phyloP scores from a whole-genome alignment of 495 filamentous ascomycete genomes.

The Staphylotrichum longicolle region DNA sequence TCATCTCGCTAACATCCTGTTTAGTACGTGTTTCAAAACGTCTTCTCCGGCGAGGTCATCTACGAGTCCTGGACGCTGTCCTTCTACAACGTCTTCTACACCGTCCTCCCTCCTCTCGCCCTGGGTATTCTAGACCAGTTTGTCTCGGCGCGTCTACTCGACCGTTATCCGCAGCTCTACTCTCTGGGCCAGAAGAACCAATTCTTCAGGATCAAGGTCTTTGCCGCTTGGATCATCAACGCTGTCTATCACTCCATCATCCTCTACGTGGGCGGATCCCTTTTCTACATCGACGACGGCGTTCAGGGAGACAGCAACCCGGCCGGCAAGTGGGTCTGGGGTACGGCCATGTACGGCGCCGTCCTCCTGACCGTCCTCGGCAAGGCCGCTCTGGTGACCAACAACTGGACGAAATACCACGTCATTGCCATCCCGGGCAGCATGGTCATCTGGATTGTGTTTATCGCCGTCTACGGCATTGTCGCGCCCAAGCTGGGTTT shows the following conservation, averaged over 20 bases:
- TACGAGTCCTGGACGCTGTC: slow-evolving; percentile 99
- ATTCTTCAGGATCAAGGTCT: slow-evolving; percentile 90
- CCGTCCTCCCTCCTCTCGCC: slow-evolving; percentile 86
- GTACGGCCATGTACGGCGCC: slow-evolving; percentile 84
- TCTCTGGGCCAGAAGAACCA: slow-evolving; percentile 85
- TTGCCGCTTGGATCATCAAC: slow-evolving; percentile 87
- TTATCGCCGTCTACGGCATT: slow-evolving; percentile 85
- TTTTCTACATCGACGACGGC: slow-evolving; percentile 78
- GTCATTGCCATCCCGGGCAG: slow-evolving; percentile 94
- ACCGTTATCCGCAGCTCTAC: slow-evolving; percentile 97
- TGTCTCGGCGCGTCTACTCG: slow-evolving; percentile 91
- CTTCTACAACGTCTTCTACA: slow-evolving; percentile 99
- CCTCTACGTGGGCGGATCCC: slow-evolving; percentile 77
- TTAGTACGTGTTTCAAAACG: slow-evolving; percentile 95
- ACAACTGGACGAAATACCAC: slow-evolving; percentile 98
- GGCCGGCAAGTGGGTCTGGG: slow-evolving; percentile 98
- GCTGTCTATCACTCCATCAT: slow-evolving; percentile 95
- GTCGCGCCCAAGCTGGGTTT: slow-evolving; percentile 83
- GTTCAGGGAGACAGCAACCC: slow-evolving; percentile 69
- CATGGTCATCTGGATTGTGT: slow-evolving; percentile 85
- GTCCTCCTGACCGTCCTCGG: slow-evolving; percentile 89
- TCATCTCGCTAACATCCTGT: neutral
- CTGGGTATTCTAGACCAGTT: slow-evolving; percentile 99
- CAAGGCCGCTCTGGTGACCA: slow-evolving; percentile 92
- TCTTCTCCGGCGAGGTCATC: slow-evolving; percentile 96